Evolutionary conservation across 2,329 filamentous ascomycete genomes (phyloP), one percentile per base, ranked within the genome.

Genomic region (Aspergillus chevalieri): DNA sequence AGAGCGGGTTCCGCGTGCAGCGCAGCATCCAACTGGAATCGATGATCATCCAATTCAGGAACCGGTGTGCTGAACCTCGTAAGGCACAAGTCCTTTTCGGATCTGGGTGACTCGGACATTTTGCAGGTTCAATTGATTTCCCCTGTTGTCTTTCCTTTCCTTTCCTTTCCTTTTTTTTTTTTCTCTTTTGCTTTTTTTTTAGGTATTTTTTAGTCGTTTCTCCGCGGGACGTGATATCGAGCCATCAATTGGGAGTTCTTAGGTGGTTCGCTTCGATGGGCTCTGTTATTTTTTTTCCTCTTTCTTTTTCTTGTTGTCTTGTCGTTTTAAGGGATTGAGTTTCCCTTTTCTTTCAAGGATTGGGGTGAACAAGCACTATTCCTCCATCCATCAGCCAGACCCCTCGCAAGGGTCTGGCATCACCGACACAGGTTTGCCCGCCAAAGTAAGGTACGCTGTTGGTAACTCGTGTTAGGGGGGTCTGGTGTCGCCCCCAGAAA

Each of bases 401-500:
- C 70, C 69, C 65, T 64, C 56, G 53, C 54, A 62, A 68, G 69
- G 70, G 69, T 60, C 65, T 70, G 68, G 62, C 64, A 65, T 62
- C 61, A 63, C 63, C 65, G 62, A 59, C 58, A 60, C 54, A 62
- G 63, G 61, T 65, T 55, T 60, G 62, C 57, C 57, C 62, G 60
- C 64, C 68, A 71, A 68, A 62, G 57, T 59, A 30, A 52, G 48
- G 47, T 52, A 10, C 52, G 53, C 53, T 52, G 51, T 57, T 6
- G 17, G 58, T 60, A 71, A 71, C 70, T 63, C 78, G 73, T 92
- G 76, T 96, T 97, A 97, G 80, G 92, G 92, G 71, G 93, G 92
- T 77, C 95, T 92, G 79, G 90, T 93, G 80, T 93, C 89, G 78
- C 90, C 88, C 86, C 92, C 91, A 80, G 85, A 85, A 74, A 92